Evolutionary conservation across 306 rosid species (phyloP).

Genomic region (Boehmeria nivea): DNA sequence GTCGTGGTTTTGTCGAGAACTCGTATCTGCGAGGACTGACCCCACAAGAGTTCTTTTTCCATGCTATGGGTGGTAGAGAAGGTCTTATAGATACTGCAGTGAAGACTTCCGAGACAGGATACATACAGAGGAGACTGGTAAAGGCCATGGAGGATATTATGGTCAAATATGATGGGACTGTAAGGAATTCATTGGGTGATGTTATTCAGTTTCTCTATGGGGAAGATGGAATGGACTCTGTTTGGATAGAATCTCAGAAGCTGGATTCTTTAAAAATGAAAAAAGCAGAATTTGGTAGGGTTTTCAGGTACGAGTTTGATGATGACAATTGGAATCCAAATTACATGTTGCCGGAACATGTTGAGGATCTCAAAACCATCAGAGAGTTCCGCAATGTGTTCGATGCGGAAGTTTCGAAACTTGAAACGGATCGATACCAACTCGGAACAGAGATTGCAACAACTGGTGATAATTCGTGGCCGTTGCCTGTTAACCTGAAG

Average conservation of each 20-base stretch:
- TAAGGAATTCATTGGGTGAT: constrained; percentile 94
- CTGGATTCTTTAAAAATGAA: constrained; percentile 94
- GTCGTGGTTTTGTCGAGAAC: constrained; percentile 99
- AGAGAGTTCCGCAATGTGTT: constrained; percentile 94
- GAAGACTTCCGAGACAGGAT: constrained; percentile 98
- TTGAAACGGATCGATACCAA: constrained; percentile 77
- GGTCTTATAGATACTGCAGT: constrained; percentile 99
- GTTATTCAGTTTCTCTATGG: constrained; percentile 98
- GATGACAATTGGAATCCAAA: constrained; percentile 92
- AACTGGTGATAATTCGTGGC: constrained; percentile 83
- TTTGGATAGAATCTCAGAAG: constrained; percentile 95
- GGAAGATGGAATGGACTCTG: constrained; percentile 99
- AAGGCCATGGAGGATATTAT: constrained; percentile 99
- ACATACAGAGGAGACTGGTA: constrained; percentile 95
- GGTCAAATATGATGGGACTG: constrained; percentile 99
- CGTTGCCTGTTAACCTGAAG: constrained; percentile 90
- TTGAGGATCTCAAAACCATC: constrained; percentile 92
- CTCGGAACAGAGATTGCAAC: constrained; percentile 85
- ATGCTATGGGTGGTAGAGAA: constrained; percentile 99
- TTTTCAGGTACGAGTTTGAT: constrained; percentile 78
- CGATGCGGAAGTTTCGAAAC: constrained; percentile 91
- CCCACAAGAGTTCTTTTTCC: constrained; percentile 98
- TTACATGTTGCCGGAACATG: constrained; percentile 91
- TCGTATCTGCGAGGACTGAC: constrained; percentile 94
- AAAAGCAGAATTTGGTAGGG: constrained; percentile 73